Percentiles rank a stretch among this genome's conserved stretches.
Evolutionary conservation across 2,329 filamentous ascomycete genomes (phyloP).

Genomic region (Ilyonectria robusta): DNA sequence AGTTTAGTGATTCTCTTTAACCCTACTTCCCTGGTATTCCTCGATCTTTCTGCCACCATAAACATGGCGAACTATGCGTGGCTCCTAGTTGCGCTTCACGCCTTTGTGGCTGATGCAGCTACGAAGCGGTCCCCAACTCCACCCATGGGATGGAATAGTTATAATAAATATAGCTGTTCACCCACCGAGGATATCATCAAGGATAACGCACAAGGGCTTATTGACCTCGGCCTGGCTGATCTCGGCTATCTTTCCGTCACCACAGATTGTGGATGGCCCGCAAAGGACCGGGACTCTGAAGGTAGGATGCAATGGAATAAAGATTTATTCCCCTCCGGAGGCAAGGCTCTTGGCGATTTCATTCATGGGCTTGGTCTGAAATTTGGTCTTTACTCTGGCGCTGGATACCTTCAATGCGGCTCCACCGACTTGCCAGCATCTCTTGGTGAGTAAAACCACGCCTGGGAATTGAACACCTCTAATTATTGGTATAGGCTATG

Average conservation of each 20-base stretch:
- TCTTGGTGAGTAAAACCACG: slow-evolving; percentile 51
- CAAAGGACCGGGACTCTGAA: slow-evolving; percentile 55
- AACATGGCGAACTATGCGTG: slow-evolving; percentile 16
- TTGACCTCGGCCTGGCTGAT: slow-evolving; percentile 64
- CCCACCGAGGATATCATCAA: slow-evolving; percentile 42
- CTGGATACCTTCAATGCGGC: slow-evolving; percentile 61
- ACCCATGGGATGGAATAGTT: slow-evolving; percentile 71
- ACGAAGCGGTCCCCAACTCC: slow-evolving; percentile 52
- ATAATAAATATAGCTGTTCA: slow-evolving; percentile 60
- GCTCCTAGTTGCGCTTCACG: slow-evolving; percentile 14
- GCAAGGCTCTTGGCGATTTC: slow-evolving; percentile 63
- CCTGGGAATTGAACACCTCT: background rate
- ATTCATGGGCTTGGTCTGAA: slow-evolving; percentile 64
- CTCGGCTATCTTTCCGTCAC: slow-evolving; percentile 71
- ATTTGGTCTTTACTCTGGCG: slow-evolving; percentile 70
- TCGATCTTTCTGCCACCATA: background rate
- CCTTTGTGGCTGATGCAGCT: slow-evolving; percentile 3
- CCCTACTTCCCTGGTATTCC: background rate
- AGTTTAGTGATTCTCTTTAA: background rate
- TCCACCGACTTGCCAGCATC: slow-evolving; percentile 59
- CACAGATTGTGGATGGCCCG: slow-evolving; percentile 72
- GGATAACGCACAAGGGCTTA: slow-evolving; percentile 66
- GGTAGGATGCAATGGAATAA: slow-evolving; percentile 65
- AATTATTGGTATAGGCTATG: slow-evolving; percentile 50
- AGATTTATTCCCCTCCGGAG: slow-evolving; percentile 64